A percentile compares a stretch with the other conserved stretches of the same genome.
These are phyloP conservation scores for Fragaria nilgerrensis DNA, from an alignment of 306 rosid species.

Conservation along the genomic window DNA sequence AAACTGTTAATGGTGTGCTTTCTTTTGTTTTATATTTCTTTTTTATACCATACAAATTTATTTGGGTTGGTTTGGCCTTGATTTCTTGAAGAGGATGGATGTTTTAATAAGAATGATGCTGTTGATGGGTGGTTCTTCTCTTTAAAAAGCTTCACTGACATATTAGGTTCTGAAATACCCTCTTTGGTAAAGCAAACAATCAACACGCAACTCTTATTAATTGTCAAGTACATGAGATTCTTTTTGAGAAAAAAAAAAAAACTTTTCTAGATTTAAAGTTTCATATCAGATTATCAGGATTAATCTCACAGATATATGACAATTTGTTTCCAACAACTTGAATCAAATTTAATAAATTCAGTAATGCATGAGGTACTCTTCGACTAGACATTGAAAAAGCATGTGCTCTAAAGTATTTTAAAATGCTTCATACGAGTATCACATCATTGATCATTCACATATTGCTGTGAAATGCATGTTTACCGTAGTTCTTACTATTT, in stretches of 20 bases:
- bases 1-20: background rate
- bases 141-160: background rate
- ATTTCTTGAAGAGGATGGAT: background rate
- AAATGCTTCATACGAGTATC: background rate
- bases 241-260: too few relatives aligned
- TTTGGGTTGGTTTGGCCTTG: background rate
- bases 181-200: too few relatives aligned
- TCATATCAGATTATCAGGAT: background rate
- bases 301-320: background rate
- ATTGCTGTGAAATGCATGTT: too few relatives aligned
- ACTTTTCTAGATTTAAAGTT: background rate
- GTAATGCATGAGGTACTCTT: background rate
- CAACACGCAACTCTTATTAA: background rate
- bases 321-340: too few relatives aligned
- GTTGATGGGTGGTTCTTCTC: background rate
- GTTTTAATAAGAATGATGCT: background rate
- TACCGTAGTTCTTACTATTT: too few relatives aligned
- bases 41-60: too few relatives aligned
- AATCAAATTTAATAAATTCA: background rate
- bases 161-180: background rate
- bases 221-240: background rate
- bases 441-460: background rate
- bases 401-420: too few relatives aligned
- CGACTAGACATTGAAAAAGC: background rate
- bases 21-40: background rate